Evolutionary conservation across 331 rosid species (phyloP), one percentile per base, ranked within the genome.

Genomic region (Erythrophleum ivorense): DNA sequence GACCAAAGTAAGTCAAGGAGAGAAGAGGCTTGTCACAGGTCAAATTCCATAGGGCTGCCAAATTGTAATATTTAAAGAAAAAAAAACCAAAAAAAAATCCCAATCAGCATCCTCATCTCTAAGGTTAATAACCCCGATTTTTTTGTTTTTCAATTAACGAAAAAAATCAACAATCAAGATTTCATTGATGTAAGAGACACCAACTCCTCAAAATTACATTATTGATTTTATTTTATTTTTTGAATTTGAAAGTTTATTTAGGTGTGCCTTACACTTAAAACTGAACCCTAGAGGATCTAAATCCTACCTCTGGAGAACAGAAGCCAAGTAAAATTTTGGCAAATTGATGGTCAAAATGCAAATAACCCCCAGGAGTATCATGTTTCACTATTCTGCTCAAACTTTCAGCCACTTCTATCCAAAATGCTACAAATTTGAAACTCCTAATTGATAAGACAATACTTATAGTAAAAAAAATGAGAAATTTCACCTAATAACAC

Each of bases 121-220:
- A 65, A 58, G 38, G 7, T 67, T 18, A 71, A 57, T 11, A 73
- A 31, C 9, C 9, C 38, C 4, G 0, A 34, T 9, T 34, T 29
- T 41, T 24, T 65, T 7, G 33, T 0, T 29, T 40, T 38, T 62
- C 6, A 36, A 49, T 3, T 43, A 15, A 57, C 45, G 19, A 33
- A 14, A 58, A 50, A 82, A 48, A 69, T 31, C 3, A 29, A 71
- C 19, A 76, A 50, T 41, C 63, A 19, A 78, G 36, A 66, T 73
- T 54, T 65, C 31, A 34, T 24, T 74, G 49, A 54, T 16, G 14
- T 57, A 73, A 65, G 49, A 65, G 66, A 66, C 40, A 7, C 13
- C 41, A 40, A 7, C 10, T 8, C 77, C 14, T 24, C 55, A 59
- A 21, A 48, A 41, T 60, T 24, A 33, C 33, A 74, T 65, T 36